Conservation (phyloP, 2,329 filamentous ascomycete species). For the Alternaria triticina region DNA sequence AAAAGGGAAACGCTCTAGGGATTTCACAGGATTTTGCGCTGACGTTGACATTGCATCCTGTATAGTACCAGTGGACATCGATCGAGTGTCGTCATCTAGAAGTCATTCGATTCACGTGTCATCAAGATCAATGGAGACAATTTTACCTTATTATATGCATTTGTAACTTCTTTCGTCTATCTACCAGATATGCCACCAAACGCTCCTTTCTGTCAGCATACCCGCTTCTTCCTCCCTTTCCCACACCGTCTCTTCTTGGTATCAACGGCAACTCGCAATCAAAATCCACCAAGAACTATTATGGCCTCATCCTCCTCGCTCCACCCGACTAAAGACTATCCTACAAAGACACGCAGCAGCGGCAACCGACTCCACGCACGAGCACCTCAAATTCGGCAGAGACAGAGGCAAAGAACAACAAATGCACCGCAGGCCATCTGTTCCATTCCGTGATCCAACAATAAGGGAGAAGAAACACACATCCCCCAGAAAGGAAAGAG, state of each 20-base stretch:
- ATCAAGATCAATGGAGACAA: not conserved
- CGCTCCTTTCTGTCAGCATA: not conserved
- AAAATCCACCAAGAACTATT: not conserved
- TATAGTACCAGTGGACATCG: not conserved
- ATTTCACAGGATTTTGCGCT: not conserved
- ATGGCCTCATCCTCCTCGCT: not conserved
- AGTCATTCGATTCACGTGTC: not conserved
- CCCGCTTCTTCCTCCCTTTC: not conserved
- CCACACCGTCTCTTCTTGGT: not conserved
- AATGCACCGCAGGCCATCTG: not conserved
- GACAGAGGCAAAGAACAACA: not conserved
- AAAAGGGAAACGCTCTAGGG: not conserved
- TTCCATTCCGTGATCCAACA: not conserved
- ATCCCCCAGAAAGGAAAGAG: not conserved
- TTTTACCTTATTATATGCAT: conserved; percentile 5
- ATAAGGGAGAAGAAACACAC: not conserved
- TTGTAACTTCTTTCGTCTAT: conserved; percentile 10
- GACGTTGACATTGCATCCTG: not conserved
- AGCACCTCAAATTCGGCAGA: not conserved
- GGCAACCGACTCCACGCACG: not conserved
- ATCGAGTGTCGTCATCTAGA: not conserved
- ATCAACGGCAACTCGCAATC: not conserved
- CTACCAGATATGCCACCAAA: conserved; percentile 4
- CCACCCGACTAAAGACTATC: not conserved
- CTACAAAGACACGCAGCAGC: not conserved